Evolutionary conservation across 164 flowering plant genomes (phyloP).

Genomic region (Stephania japonica): DNA sequence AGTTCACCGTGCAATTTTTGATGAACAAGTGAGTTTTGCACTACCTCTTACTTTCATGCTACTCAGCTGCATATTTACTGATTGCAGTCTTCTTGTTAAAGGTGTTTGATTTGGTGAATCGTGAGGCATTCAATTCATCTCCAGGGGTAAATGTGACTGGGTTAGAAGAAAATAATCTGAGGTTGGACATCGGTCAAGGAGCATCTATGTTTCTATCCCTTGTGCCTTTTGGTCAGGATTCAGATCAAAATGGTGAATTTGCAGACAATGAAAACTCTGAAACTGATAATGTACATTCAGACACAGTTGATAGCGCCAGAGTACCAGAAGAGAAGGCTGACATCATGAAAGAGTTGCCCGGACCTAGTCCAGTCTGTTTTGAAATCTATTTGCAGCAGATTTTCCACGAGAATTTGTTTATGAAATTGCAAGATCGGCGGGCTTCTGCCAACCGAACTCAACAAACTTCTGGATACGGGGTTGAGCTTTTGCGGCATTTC

Average conservation of each 20-base stretch:
- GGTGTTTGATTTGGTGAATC: conserved; percentile 93
- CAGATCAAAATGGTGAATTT: conserved; percentile 27
- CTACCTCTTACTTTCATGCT: not conserved
- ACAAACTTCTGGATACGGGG: conserved; percentile 33
- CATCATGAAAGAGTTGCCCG: conserved; percentile 16
- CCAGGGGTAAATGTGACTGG: conserved; percentile 69
- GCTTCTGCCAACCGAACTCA: conserved; percentile 29
- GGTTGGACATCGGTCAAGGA: conserved; percentile 60
- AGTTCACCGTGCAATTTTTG: conserved; percentile 76
- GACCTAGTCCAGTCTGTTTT: conserved; percentile 48
- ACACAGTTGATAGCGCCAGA: conserved; percentile 29
- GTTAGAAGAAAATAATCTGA: conserved; percentile 69
- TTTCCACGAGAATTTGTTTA: conserved; percentile 64
- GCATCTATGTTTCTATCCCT: conserved; percentile 70
- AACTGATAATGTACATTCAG: conserved; percentile 34
- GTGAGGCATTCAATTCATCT: conserved; percentile 71
- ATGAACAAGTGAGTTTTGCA: conserved; percentile 56
- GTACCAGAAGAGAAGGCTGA: conserved; percentile 30
- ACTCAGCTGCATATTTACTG: not conserved
- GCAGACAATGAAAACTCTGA: conserved; percentile 26
- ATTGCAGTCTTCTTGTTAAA: conserved; percentile 23
- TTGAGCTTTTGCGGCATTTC: conserved; percentile 76
- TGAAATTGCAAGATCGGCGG: conserved; percentile 41
- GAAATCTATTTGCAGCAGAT: conserved; percentile 82
- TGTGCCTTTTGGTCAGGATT: conserved; percentile 37